Conservation (phyloP, 441 rosid genomes). For the Bocquillonia castaneifolia region DNA sequence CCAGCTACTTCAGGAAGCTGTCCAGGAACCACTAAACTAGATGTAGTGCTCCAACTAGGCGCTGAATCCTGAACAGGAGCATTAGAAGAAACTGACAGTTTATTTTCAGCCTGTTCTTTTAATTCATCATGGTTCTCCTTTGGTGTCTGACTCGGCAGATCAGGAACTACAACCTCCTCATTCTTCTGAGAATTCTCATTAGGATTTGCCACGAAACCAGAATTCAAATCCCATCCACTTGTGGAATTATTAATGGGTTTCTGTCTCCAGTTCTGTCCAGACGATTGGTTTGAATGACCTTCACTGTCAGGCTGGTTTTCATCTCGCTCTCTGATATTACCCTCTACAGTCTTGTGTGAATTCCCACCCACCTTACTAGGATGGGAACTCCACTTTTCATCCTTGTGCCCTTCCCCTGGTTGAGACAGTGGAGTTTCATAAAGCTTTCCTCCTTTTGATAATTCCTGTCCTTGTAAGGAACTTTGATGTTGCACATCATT, state of each 20-base stretch:
- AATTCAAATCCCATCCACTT: conserved; percentile 45
- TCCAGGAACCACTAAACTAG: conserved; percentile 53
- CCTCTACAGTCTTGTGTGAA: conserved; percentile 28
- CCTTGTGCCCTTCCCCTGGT: conserved; percentile 22
- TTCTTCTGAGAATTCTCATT: conserved; percentile 35
- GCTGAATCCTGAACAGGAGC: conserved; percentile 51
- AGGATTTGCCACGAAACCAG: conserved; percentile 35
- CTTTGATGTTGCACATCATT: conserved; percentile 30
- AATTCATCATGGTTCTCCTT: conserved; percentile 39
- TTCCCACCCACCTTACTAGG: conserved; percentile 27
- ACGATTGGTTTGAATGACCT: conserved; percentile 42
- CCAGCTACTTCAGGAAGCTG: conserved; percentile 52
- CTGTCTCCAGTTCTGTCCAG: conserved; percentile 58
- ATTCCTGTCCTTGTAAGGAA: conserved; percentile 32
- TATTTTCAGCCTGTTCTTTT: conserved; percentile 42
- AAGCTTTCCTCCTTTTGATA: conserved; percentile 34
- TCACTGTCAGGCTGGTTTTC: conserved; percentile 44
- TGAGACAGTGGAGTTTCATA: conserved; percentile 31
- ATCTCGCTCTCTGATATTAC: conserved; percentile 24
- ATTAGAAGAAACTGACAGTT: conserved; percentile 47
- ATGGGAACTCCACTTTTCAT: conserved; percentile 36
- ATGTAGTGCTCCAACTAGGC: conserved; percentile 69
- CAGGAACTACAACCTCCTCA: conserved; percentile 50
- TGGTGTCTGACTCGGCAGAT: conserved; percentile 43
- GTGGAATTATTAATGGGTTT: conserved; percentile 42